Conservation (phyloP, 2,329 filamentous ascomycete species). For the Fusarium continuum region DNA sequence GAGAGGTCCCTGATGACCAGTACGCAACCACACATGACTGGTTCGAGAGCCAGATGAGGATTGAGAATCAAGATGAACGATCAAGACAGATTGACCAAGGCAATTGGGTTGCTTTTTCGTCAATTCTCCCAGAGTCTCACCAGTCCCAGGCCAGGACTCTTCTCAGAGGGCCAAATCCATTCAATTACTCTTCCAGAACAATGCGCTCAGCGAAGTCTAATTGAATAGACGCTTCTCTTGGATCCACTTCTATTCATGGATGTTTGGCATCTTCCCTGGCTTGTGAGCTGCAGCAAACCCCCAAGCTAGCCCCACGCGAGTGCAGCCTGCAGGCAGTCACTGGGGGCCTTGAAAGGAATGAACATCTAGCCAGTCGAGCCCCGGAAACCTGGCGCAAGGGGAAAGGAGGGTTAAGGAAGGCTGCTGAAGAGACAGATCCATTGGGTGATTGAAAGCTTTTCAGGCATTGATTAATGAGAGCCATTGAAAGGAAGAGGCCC, state of each 20-base stretch:
- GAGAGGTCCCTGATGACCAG: slow-evolving; percentile 36
- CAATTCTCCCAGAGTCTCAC: neutral
- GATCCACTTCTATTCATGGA: slow-evolving; percentile 2
- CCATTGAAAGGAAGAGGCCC: slow-evolving; percentile 2
- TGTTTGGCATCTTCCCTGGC: slow-evolving; percentile 12
- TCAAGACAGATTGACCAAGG: neutral
- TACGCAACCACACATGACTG: slow-evolving; percentile 33
- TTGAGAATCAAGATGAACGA: slow-evolving; percentile 6
- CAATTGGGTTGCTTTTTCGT: slow-evolving; percentile 1
- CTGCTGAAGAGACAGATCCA: slow-evolving; percentile 1
- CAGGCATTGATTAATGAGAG: slow-evolving; percentile 15
- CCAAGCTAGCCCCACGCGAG: neutral
- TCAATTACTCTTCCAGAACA: slow-evolving; percentile 1
- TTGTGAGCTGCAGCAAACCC: slow-evolving; percentile 33
- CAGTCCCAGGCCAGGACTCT: neutral
- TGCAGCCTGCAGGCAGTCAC: slow-evolving; percentile 34
- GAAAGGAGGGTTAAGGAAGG: slow-evolving; percentile 29
- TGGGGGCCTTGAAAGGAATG: slow-evolving; percentile 16
- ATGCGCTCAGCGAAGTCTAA: slow-evolving; percentile 5
- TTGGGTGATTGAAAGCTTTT: slow-evolving; percentile 16
- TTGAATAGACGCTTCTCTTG: neutral
- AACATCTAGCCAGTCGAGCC: slow-evolving; percentile 22
- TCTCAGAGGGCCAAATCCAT: neutral
- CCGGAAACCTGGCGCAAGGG: slow-evolving; percentile 33
- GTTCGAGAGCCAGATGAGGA: slow-evolving; percentile 2